phyloP scores from a whole-genome alignment of 257 asterid genomes.

The Rubia yunnanensis region DNA sequence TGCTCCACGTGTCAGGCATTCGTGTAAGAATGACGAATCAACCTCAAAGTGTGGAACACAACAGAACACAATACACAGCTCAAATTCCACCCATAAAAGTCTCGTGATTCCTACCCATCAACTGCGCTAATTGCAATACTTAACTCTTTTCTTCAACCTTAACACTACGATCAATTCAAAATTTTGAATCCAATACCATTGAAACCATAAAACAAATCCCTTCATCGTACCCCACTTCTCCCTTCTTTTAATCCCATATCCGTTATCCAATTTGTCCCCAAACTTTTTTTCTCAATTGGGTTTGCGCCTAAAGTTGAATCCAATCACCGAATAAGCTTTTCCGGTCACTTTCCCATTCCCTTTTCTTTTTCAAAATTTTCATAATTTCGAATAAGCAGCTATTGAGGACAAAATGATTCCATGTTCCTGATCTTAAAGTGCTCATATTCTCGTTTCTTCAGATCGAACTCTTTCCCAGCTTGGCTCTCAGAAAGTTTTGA shows the following conservation, averaged over 20 bases:
- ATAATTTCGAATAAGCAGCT: not conserved
- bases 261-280: not conserved
- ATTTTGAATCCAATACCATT: not conserved
- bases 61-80: not conserved
- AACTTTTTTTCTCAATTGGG: constrained; percentile 10
- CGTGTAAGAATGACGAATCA: not conserved
- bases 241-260: not conserved
- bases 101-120: not conserved
- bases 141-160: not conserved
- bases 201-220: not conserved
- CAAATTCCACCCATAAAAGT: constrained; percentile 1
- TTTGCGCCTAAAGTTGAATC: constrained; percentile 15
- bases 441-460: not conserved
- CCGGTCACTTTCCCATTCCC: constrained; percentile 26
- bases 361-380: not conserved
- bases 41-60: constrained; percentile 3
- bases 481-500: constrained; percentile 4
- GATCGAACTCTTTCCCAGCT: constrained; percentile 14
- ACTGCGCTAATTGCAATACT: not conserved
- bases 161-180: not conserved
- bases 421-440: not conserved
- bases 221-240: not conserved
- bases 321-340: constrained; percentile 27
- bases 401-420: constrained; percentile 13
- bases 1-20: constrained; percentile 14